Conservation (phyloP, 148 eudicot species). For the Rhododendron ovatum region DNA sequence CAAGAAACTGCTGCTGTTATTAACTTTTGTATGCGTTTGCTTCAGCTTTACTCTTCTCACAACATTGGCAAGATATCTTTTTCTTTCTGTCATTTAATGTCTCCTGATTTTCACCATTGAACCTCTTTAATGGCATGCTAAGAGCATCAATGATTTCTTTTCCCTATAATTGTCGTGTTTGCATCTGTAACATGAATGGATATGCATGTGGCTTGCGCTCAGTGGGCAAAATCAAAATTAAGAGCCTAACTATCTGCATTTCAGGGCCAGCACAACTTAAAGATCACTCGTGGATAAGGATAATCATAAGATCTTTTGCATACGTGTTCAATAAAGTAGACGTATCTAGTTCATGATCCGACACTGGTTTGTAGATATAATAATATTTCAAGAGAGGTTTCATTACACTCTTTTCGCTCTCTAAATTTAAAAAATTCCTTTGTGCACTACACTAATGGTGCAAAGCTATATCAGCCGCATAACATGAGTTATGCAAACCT, state of each 20-base stretch:
- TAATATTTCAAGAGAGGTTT: background rate
- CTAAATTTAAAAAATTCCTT: background rate
- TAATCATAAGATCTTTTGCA: background rate
- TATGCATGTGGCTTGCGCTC: background rate
- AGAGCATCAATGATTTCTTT: background rate
- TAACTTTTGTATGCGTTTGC: slow-evolving; percentile 78
- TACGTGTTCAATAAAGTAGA: background rate
- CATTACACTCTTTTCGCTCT: background rate
- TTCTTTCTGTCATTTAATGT: background rate
- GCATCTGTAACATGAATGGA: background rate
- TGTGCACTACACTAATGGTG: background rate
- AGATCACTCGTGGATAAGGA: background rate
- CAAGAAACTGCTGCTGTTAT: slow-evolving; percentile 73
- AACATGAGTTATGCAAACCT: background rate
- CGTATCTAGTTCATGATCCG: background rate
- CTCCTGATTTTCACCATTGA: background rate
- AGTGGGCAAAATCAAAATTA: background rate
- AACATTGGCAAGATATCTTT: slow-evolving; percentile 84
- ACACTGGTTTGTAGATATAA: background rate
- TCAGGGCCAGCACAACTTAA: background rate
- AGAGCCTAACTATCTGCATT: background rate
- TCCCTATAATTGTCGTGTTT: background rate
- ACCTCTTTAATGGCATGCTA: background rate
- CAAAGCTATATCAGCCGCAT: background rate
- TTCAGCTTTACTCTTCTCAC: slow-evolving; percentile 88